phyloP scores from a whole-genome alignment of 2,329 filamentous ascomycete species.

The Calonectria hawksworthii region DNA sequence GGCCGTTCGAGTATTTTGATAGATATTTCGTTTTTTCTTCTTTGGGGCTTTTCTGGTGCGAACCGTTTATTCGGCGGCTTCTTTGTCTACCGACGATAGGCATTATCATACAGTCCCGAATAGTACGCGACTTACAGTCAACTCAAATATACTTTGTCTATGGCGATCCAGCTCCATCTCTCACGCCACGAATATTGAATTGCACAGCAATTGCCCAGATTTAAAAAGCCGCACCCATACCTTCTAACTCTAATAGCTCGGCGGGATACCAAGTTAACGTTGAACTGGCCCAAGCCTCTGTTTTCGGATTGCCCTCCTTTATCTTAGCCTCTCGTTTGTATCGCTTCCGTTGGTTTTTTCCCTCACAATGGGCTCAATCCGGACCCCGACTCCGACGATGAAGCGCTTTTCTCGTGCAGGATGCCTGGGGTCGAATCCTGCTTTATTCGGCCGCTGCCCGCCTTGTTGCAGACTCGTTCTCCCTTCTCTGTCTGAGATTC shows the following conservation, averaged over 20 bases:
- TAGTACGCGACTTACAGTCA: background rate
- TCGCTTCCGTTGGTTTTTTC: background rate
- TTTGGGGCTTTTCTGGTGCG: background rate
- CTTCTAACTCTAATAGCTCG: constrained; percentile 1
- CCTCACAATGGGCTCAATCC: background rate
- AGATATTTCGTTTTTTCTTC: background rate
- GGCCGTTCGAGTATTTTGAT: background rate
- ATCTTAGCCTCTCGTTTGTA: background rate
- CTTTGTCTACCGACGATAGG: background rate
- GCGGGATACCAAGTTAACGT: constrained; percentile 7
- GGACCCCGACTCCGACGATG: background rate
- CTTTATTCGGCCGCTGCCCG: background rate
- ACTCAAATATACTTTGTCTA: constrained; percentile 11
- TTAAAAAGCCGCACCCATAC: constrained; percentile 10
- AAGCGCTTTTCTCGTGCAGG: background rate
- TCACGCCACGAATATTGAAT: background rate
- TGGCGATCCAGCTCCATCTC: background rate
- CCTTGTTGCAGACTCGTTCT: background rate
- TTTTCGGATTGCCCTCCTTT: constrained; percentile 8
- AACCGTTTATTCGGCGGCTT: background rate
- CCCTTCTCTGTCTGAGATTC: background rate
- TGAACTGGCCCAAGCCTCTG: constrained; percentile 12
- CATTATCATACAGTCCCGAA: background rate
- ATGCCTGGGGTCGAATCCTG: background rate
- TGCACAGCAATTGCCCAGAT: background rate